Evolutionary conservation across 257 asterid genomes (phyloP), one percentile per base, ranked within the genome.

Genomic region (Verbascum thapsus): DNA sequence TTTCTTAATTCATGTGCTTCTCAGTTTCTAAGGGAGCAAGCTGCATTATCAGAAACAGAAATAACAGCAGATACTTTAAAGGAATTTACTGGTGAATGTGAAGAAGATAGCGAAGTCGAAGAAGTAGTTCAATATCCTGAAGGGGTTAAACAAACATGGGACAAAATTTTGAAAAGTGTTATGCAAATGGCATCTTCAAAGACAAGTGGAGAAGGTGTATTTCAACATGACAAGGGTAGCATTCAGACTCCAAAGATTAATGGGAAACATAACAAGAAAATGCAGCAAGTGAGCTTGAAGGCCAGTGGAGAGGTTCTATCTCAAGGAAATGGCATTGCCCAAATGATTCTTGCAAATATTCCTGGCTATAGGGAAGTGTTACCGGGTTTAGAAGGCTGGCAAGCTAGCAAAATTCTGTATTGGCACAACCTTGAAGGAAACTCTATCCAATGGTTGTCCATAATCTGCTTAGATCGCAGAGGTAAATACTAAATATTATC

Each of bases 21-120:
- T 80, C 85, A 91, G 98, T 91, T 91, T 79, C 74, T 91, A 74
- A 85, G 82, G 72, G 95, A 91, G 82, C 96, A 91, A 81, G 96
- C 98, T 42, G 88, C 91, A 60, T 71, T 82, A 32, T 91, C 94
- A 42, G 94, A 85, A 63, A 77, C 90, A 3, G 98, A 91, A 75
- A 80, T 91, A 69, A 85, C 95, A 20, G 91, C 83, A 8, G 94
- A 88, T 67, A 78, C 90, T 6, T 86, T 91, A 64, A 79, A 79
- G 66, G 88, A 88, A 74, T 91, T 91, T 58, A 75, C 73, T 57
- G 77, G 86, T 55, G 89, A 83, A 67, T 78, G 87, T 32, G 84
- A 73, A 70, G 83, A 75, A 52, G 84, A 85, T 55, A 70, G 75
- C 59, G 84, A 74, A 72, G 70, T 63, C 61, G 88, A 85, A 70